Base-by-base conservation (phyloP, 2,329 filamentous ascomycete species). In the Scedosporium minutisporum region DNA sequence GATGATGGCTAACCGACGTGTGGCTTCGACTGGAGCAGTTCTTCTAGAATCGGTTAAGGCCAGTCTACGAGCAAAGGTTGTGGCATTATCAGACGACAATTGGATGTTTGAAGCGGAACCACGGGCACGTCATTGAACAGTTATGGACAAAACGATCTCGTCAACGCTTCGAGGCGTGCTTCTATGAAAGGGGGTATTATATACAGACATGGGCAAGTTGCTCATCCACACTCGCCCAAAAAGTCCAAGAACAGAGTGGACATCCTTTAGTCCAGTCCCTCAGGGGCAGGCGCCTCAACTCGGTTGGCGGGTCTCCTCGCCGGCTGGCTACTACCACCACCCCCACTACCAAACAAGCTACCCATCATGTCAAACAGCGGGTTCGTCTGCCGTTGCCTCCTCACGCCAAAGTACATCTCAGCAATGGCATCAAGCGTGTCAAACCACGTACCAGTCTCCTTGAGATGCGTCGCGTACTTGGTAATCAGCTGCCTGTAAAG, bases 351-450 rank as follows among this genome's bases (percentile, higher is more conserved):
- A 70, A 99, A 90, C 81, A 99, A 85, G 65, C 87, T 93, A 58
- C 92, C 93, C 90, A 99, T 96, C 93, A 99, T 97, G 73, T 99
- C 95, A 76, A 97, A 86, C 74, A 99, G 79, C 3, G 93, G 93
- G 74, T 97, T 97, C 66, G 88, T 89, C 78, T 96, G 91, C 70
- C 89, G 84, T 57, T 93, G 93, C 71, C 92, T 88, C 77, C 87
- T 85, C 73, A 99, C 96, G 42, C 87, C 87, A 77, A 99, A 99
- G 79, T 97, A 99, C 85, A 96, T 93, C 78, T 99, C 93, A 58
- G 89, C 93, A 69, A 99, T 87, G 74, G 91, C 87, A 68, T 92
- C 88, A 65, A 99, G 78, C 25, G 91, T 83, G 71, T 91, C 92
- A 41, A 87, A 85, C 93, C 93, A 97, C 12, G 82, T 80, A 4